Conservation (phyloP, 768 basidiomycete genomes). For the Steccherinum ochraceum region DNA sequence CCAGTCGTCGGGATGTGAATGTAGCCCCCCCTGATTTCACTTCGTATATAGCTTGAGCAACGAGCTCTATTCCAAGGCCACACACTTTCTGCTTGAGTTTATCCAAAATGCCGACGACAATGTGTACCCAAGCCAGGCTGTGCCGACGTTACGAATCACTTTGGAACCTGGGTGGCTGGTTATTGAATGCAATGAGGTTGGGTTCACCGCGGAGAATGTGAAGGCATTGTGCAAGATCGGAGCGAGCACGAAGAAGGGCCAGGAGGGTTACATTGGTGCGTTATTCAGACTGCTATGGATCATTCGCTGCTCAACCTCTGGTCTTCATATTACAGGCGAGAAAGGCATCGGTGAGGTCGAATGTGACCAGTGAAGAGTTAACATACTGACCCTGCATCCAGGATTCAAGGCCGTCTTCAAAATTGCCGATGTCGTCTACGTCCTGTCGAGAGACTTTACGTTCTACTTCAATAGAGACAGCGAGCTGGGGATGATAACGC, state of each 20-base stretch:
- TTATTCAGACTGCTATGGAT: no score
- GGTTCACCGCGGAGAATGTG: conserved; percentile 17
- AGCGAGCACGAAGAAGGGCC: conserved; percentile 17
- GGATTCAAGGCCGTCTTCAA: conserved; percentile 24
- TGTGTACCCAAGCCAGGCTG: conserved; percentile 4
- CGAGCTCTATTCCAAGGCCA: conserved; percentile 20
- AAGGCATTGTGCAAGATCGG: conserved; percentile 20
- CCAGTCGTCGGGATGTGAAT: no score
- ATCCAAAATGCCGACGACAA: conserved; percentile 25
- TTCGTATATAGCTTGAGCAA: conserved; percentile 15
- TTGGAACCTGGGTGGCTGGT: conserved; percentile 9
- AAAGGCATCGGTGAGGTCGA: conserved; percentile 23
- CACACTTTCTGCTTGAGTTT: conserved; percentile 23
- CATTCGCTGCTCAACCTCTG: conserved; percentile 14
- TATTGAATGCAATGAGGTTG: conserved; percentile 20
- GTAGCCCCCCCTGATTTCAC: no score
- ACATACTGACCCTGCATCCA: no score
- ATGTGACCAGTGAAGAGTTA: no score
- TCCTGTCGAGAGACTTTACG: conserved; percentile 14
- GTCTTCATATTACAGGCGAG: conserved; percentile 22
- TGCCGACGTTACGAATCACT: conserved; percentile 12
- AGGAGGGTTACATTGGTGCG: conserved; percentile 5
- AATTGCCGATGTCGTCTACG: conserved; percentile 17
- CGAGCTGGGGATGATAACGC: conserved; percentile 21
- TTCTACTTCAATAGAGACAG: conserved; percentile 16